These are phyloP conservation scores for Stachybotrys chlorohalonatus DNA, from an alignment of 2,329 filamentous ascomycete genomes.

Conservation along the genomic window DNA sequence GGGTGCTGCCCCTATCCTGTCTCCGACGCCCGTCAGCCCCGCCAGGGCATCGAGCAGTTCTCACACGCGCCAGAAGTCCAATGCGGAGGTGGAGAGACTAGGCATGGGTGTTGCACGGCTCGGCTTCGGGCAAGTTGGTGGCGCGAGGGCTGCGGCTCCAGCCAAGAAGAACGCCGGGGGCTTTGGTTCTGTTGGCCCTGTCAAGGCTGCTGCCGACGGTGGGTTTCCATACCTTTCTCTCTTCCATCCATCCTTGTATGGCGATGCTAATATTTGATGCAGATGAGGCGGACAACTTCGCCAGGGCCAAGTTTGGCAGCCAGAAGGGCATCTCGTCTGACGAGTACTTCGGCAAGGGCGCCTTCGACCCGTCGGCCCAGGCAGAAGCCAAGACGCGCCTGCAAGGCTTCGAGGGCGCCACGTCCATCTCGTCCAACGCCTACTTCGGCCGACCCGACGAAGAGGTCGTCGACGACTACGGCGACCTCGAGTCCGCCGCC, in stretches of 20 bases:
- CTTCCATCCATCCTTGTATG: neutral
- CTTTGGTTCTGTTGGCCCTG: constrained; percentile 76
- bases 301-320: constrained; percentile 76
- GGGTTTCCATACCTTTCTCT: constrained; percentile 15
- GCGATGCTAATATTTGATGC: constrained; percentile 4
- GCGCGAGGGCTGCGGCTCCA: constrained; percentile 45
- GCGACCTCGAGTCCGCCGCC: constrained; percentile 84
- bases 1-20: constrained; percentile 53
- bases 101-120: constrained; percentile 82
- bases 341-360: constrained; percentile 92
- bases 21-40: constrained; percentile 69
- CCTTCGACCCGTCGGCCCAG: constrained; percentile 71
- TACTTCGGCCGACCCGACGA: constrained; percentile 95
- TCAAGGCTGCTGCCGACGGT: constrained; percentile 64
- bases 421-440: constrained; percentile 87
- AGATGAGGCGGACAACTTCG: constrained; percentile 75
- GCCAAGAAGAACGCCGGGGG: constrained; percentile 68
- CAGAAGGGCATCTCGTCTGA: constrained; percentile 98
- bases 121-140: constrained; percentile 79
- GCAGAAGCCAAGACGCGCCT: constrained; percentile 80
- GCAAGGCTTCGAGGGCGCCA: constrained; percentile 87
- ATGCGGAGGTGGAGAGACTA: constrained; percentile 76
- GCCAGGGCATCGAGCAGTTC: constrained; percentile 46
- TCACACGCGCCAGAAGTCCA: constrained; percentile 50
- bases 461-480: constrained; percentile 70